Evolutionary conservation across 108 stramenopile genomes (phyloP), one percentile per base, ranked within the genome.

Genomic region (Cyclotella sp.): DNA sequence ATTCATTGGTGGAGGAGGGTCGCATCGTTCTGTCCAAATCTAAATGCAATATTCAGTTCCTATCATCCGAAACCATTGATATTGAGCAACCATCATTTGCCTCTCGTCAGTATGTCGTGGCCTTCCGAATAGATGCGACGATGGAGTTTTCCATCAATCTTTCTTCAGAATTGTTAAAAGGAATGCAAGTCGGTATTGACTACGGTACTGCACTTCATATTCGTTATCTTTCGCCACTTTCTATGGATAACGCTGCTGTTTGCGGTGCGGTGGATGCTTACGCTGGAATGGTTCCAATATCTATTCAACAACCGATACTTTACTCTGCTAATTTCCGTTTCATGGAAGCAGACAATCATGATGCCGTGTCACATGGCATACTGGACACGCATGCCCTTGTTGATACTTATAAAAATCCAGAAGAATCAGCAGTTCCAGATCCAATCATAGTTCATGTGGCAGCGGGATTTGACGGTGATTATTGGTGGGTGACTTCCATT

Each of bases 31-130:
- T 47, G 40, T 43, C 40, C 24, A 49, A 15, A 39, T 55, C 60
- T 9, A 34, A 28, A 26, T 81, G 80, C 54, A 44, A 52, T 39
- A 71, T 82, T 39, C 44, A 77, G 49, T 72, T 82, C 34, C 21
- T 78, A 45, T 65, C 68, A 0, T 58, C 78, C 6, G 77, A 69
- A 67, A 77, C 68, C 14, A 76, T 86, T 45, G 85, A 86, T 58
- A 86, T 86, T 45, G 85, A 86, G 71, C 85, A 84, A 57, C 85
- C 85, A 27, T 78, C 85, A 21, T 86, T 86, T 80, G 82, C 77
- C 15, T 83, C 82, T 75, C 63, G 71, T 0, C 85, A 84, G 40
- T 75, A 86, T 39, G 69, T 86, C 27, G 82, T 86, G 68, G 82
- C 78, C 2, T 67, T 72, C 40, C 64, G 44, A 13, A 21, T 86